Conservation (phyloP, 2,329 filamentous ascomycete genomes). For the Phyllosticta citriasiana region DNA sequence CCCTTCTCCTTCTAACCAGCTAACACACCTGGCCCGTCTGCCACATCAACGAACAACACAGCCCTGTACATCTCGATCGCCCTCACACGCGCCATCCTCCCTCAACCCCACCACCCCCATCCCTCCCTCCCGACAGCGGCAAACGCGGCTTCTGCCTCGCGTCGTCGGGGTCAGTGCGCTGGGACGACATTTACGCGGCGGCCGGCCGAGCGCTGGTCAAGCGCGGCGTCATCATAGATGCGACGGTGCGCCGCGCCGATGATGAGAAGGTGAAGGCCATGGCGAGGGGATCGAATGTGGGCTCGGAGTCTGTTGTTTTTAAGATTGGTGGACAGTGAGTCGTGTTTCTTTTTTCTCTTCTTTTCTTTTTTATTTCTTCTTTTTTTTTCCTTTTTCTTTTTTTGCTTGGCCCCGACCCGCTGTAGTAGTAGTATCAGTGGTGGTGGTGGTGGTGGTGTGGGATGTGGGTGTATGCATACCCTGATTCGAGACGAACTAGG, state of each 20-base stretch:
- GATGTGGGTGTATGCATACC: not conserved
- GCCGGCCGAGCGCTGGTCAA: conserved; percentile 35
- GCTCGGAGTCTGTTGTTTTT: conserved; percentile 29
- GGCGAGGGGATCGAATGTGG: conserved; percentile 28
- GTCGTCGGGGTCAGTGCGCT: conserved; percentile 38
- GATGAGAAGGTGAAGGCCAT: conserved; percentile 31
- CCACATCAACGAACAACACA: conserved; percentile 42
- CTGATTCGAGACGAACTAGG: conserved; percentile 17
- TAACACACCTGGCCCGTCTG: conserved; percentile 44
- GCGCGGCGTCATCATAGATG: conserved; percentile 30
- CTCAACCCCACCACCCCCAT: too few species aligned
- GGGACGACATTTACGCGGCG: conserved; percentile 41
- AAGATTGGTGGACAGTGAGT: conserved; percentile 36
- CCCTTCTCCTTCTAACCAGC: too few species aligned
- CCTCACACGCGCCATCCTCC: conserved; percentile 14
- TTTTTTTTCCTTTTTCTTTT: too few species aligned
- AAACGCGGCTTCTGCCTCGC: conserved; percentile 43
- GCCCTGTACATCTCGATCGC: conserved; percentile 36
- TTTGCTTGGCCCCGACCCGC: too few species aligned
- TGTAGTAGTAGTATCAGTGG: too few species aligned
- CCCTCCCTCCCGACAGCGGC: conserved; percentile 23
- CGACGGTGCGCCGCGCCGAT: conserved; percentile 27
- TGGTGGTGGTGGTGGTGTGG: too few species aligned
- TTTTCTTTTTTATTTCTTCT: too few species aligned
- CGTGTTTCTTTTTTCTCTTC: not conserved